Evolutionary conservation across 176 grass and related monocot genomes (phyloP).

Genomic region (Musa schizocarpa): DNA sequence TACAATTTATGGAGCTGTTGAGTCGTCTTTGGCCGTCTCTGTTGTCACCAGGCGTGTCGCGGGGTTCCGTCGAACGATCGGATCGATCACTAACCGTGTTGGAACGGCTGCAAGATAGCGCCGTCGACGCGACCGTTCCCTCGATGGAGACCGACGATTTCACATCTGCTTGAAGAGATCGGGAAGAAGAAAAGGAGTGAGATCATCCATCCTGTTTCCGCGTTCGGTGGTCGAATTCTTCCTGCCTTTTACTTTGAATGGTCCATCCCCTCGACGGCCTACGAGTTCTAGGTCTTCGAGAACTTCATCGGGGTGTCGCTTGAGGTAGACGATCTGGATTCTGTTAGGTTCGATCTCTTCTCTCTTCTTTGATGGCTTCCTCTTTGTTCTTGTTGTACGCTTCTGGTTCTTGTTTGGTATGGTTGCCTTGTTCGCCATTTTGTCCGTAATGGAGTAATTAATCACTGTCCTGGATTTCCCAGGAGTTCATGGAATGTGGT

Average conservation of each 20-base stretch:
- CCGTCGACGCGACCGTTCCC: too few species aligned
- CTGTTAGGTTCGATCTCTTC: background rate
- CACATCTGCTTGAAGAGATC: background rate
- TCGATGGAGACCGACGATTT: too few species aligned
- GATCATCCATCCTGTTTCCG: background rate
- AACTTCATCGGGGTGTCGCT: background rate
- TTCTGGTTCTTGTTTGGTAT: background rate
- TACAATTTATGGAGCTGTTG: too few species aligned
- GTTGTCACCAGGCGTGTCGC: too few species aligned
- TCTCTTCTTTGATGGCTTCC: background rate
- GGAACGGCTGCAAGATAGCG: too few species aligned
- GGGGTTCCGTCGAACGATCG: too few species aligned
- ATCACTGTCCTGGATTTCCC: background rate
- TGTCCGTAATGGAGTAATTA: background rate
- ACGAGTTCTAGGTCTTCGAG: background rate
- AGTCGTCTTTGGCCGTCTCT: too few species aligned
- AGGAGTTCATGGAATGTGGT: too few species aligned
- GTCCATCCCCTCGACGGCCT: too few species aligned
- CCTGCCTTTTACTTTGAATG: background rate
- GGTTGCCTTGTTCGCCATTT: background rate
- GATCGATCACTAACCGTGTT: too few species aligned
- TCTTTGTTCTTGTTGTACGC: background rate
- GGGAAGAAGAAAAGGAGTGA: background rate
- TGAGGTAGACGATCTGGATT: background rate
- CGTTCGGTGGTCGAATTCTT: background rate